Base-by-base conservation (phyloP, 768 basidiomycete species). In the Tulasnella sp. region DNA sequence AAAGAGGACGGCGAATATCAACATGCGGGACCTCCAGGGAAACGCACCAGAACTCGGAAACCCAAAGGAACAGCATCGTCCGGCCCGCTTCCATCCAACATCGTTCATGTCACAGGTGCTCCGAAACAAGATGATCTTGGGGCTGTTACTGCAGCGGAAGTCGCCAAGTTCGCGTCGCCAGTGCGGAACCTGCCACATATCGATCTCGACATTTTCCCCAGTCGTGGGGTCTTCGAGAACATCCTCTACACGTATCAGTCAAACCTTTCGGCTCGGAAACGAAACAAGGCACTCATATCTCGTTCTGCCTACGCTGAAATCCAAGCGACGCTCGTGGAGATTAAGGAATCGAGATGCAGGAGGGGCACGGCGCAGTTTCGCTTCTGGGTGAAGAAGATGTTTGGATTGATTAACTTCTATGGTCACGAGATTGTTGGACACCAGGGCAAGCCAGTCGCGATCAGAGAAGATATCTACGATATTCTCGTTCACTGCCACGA, bases 331-430 rank as follows among this genome's bases (percentile, higher is more conserved):
- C 30, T 59, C 8, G 46, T 59, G 1, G 57, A 59, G 31, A 51
- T 59, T 1, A 10, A 42, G 49, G 57, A 59, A 15, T 52, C 49
- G 46, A 59, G 57, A 31, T 59, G 57, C 24, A 49, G 57, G 31
- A 59, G 57, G 27, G 57, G 57, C 24, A 59, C 57, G 8, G 57
- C 57, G 15, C 57, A 59, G 48, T 59, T 49, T 24, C 57, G 57
- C 10, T 59, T 59, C 17, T 59, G 57, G 57, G 57, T 59, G 15
- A 59, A 59, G 46, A 59, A 59, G 29, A 59, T 59, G 57, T 59
- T 59, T 42, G 49, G 57, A 19, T 31, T 59, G 57, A 59, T 59
- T 19, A 46, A 59, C 49, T 59, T 59, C 31, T 59, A 59, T n/a
- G 57, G 57, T 5, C 24, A 50, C 29, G 46, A 49, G 11, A 46